Base-by-base conservation (phyloP, 2,329 filamentous ascomycete species). In the Mollisia scopiformis region DNA sequence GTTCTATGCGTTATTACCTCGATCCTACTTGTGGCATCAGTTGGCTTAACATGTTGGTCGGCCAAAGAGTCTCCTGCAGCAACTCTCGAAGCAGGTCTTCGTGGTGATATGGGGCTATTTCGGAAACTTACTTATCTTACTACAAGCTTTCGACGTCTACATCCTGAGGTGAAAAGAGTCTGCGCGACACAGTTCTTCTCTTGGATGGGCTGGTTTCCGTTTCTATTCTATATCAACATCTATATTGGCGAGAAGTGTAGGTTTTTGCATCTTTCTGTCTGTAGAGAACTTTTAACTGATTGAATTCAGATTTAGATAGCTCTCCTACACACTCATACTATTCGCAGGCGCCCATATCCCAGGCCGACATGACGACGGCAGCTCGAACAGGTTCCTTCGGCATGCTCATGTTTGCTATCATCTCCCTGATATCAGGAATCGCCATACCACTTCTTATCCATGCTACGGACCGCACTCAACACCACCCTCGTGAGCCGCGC, bases 131-230 rank as follows among this genome's bases (percentile, higher is more conserved):
- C n/a, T n/a, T 37, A 37, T 16, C 33, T 37, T 16, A 14, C 11
- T 16, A 37, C 33, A 11, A 37, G 33, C 33, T 37, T 37, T 37
- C 33, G 11, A 37, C 37, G 41, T 3, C n/a, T 56, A 19, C 60
- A 59, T 19, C 57, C 11, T 37, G 49, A 41, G 13, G 58, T 64
- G 21, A 47, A 37, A 43, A 59, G 57, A 31, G 63, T 73, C 2
- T 73, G 67, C 46, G 39, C 61, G 14, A 63, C 71, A 28, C 71
- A 73, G 35, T 72, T 73, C 31, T 69, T 68, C 55, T 64, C 72
- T 16, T 74, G 72, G 71, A 62, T 75, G 28, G 72, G 69, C 2
- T 76, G 74, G 74, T 76, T 74, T 61, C 69, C 69, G 5, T 75
- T 75, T 57, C 62, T 76, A 13, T 76, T 72, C 49, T 75, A 76